Percentiles rank a stretch among this genome's conserved stretches.
Conservation (phyloP, 202 grass and related monocot genomes). For the Hordeum pubiflorum region DNA sequence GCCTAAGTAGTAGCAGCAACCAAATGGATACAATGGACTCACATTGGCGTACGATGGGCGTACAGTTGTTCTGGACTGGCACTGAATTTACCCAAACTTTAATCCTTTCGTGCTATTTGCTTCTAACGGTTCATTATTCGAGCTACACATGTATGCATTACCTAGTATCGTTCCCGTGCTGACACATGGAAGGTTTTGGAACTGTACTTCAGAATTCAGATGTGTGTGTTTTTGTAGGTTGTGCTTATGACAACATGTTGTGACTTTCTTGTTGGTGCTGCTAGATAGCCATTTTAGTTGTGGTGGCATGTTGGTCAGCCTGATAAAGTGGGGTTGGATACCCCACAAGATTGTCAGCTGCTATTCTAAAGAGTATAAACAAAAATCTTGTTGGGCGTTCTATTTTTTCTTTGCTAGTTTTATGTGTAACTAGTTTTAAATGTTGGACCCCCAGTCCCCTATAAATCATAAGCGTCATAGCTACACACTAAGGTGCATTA, state of each 20-base stretch:
- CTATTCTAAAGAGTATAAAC: too few species aligned
- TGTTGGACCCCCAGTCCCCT: neutral
- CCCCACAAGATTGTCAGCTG: too few species aligned
- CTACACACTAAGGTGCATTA: neutral
- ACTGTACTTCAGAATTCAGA: neutral
- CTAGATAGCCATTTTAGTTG: neutral
- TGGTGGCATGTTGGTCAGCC: neutral
- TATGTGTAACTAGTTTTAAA: neutral
- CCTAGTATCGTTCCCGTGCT: neutral
- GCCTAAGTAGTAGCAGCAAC: neutral
- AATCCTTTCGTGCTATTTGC: neutral
- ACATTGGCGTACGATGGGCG: too few species aligned
- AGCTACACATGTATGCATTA: neutral
- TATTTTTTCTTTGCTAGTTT: too few species aligned
- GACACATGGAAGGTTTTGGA: neutral
- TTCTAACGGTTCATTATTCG: neutral
- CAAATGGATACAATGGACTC: neutral
- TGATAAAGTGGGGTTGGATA: too few species aligned
- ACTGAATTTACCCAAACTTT: neutral
- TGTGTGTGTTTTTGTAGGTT: neutral
- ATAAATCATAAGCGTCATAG: neutral
- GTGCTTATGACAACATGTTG: neutral
- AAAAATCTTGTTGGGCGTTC: too few species aligned
- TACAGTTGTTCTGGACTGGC: neutral
- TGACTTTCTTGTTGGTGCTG: neutral